Base-by-base conservation (phyloP, 805 yeast genomes). In the Groenewaldozyma salmanticensis region DNA sequence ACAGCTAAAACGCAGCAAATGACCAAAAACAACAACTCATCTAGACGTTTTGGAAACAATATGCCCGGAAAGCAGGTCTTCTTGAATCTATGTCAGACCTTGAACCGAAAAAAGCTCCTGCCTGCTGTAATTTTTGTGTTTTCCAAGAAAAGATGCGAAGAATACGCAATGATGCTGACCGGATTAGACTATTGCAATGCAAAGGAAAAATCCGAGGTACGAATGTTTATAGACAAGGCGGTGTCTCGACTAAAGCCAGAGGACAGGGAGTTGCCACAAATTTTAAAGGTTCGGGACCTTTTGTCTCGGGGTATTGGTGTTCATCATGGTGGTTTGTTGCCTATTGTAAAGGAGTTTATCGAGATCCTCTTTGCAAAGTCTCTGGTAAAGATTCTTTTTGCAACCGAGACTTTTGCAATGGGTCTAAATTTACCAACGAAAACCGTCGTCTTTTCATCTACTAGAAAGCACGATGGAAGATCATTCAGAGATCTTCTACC, bases 341-440 rank as follows among this genome's bases (percentile, higher is more conserved):
- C 97, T 0, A 88, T 88, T 31, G 94, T 88, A 21, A 88, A 88
- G 54, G 97, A 88, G 56, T 77, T 86, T 35, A 88, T 88, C 48
- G 98, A 92, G 61, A 88, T 92, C 42, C 63, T 92, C 37, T 92
- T 92, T 64, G 79, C 96, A 0, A 80, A 76, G 51, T 79, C 94
- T 0, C 68, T 90, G 39, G 83, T 92, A 34, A 88, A 87, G 59
- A 92, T 90, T 1, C 65, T 92, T 39, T 92, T 92, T 66, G 97
- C 98, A 0, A 92, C 98, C 0, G 98, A 92, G 61, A 92, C 98
- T 0, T 90, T 92, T 69, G 97, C 98, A 4, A 92, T 92, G 97
- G 98, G 98, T 11, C 72, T 92, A 58, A 92, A 92, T 58, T 67
- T 92, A 55, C 98, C 98, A 9, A 90, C 98, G 0, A 78, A 95